Evolutionary conservation across 2,329 filamentous ascomycete genomes (phyloP), one percentile per base, ranked within the genome.

Genomic region (Gaeumannomyces tritici): DNA sequence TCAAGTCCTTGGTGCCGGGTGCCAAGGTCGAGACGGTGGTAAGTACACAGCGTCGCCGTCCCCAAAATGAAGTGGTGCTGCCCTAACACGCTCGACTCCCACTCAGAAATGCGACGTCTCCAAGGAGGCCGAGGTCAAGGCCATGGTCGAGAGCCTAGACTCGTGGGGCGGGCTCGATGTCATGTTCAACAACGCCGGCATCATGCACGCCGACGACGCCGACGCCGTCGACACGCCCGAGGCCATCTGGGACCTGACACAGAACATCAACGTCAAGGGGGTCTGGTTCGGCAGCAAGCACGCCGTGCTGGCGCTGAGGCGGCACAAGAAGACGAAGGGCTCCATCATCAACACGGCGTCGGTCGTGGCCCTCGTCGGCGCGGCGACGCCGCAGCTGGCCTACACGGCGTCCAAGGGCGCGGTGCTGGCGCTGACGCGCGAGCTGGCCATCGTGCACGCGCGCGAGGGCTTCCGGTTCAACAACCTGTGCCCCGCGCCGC

Each of bases 231-330:
- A 89, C 73, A 96, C 92, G 1, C 87, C 90, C 60, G 91, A 96
- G 79, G 87, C 85, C 70, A 93, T 97, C 79, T 97, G 93, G 93
- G 91, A 97, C 71, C 79, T 96, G 67, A 97, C 93, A 5, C 91
- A 96, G 65, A 87, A 86, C 73, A 96, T 96, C 80, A 97, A 97
- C 76, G 93, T 96, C 75, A 97, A 97, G 84, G 93, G 93, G 56
- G 93, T 97, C n/a, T 96, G 93, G 93, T 97, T 86, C 74, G 93
- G 93, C 64, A 89, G 87, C 83, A 97, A 96, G 82, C 91, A 96
- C 74, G 91, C 93, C 8, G 87, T 97, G 31, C 80, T 93, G 60
- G 85, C 90, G 57, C 82, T 97, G 69, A 88, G 92, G 67, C 87
- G 86, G 69, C 82, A 96, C 80, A 83, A 84, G 62, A 97, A 97